Evolutionary conservation across 2,329 filamentous ascomycete species (phyloP).

Genomic region (Hypomyces perniciosus): DNA sequence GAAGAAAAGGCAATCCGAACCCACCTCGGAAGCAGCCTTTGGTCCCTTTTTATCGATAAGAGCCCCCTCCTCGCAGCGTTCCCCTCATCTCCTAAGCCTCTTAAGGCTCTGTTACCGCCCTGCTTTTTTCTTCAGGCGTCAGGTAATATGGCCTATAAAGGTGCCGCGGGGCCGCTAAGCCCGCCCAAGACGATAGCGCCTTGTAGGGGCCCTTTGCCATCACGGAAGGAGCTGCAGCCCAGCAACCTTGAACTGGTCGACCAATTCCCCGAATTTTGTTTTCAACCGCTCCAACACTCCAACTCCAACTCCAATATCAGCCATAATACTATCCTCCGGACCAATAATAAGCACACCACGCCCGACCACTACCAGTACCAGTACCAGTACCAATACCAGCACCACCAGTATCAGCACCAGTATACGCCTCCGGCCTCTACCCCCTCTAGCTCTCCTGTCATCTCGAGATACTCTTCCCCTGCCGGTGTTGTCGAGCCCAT

Average conservation of each 20-base stretch:
- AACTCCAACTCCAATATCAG: background rate
- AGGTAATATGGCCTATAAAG: conserved; percentile 9
- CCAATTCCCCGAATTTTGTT: conserved; percentile 12
- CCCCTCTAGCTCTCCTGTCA: conserved; percentile 6
- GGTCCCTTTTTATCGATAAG: conserved; percentile 5
- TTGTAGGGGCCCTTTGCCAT: background rate
- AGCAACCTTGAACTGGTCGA: conserved; percentile 11
- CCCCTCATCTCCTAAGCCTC: too few species aligned
- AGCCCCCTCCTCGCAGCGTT: background rate
- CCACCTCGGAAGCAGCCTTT: background rate
- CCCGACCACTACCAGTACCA: background rate
- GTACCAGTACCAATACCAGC: background rate
- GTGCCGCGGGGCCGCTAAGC: conserved; percentile 8
- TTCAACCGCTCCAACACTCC: conserved; percentile 7
- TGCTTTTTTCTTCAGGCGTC: too few species aligned
- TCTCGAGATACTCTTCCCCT: conserved; percentile 6
- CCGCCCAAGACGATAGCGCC: conserved; percentile 7
- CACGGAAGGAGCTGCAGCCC: conserved; percentile 10
- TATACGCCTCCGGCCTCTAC: conserved; percentile 3
- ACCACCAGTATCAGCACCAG: background rate
- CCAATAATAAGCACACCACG: background rate
- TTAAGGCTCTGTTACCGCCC: too few species aligned
- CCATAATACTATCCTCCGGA: background rate
- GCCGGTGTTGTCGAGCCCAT: background rate
- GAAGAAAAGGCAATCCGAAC: background rate